Conservation (phyloP, 148 eudicot species). For the Cornus florida region DNA sequence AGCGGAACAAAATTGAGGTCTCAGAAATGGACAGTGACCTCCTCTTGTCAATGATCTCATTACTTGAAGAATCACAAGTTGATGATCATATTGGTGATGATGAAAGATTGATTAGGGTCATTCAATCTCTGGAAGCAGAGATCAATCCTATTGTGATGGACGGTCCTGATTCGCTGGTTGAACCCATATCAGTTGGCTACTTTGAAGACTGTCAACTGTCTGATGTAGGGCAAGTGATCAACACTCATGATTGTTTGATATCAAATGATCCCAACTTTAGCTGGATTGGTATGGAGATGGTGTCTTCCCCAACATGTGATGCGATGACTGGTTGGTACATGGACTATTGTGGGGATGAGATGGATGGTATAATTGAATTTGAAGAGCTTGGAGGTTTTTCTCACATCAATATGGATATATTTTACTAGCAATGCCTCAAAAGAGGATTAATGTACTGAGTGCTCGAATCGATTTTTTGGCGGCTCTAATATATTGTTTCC, state of each 20-base stretch:
- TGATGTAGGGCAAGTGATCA: not conserved
- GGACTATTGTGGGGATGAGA: constrained; percentile 9
- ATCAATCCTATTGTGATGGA: constrained; percentile 10
- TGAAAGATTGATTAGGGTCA: constrained; percentile 31
- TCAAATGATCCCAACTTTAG: constrained; percentile 7
- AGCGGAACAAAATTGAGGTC: constrained; percentile 12
- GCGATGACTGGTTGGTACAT: constrained; percentile 13
- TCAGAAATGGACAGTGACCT: constrained; percentile 21
- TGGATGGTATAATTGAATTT: constrained; percentile 16
- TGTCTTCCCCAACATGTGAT: constrained; percentile 10
- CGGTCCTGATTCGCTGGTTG: not conserved
- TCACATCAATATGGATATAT: not conserved
- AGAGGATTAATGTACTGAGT: too few species aligned
- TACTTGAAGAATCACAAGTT: constrained; percentile 30
- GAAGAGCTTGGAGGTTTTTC: constrained; percentile 14
- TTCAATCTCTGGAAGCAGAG: constrained; percentile 36
- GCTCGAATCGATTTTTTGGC: too few species aligned
- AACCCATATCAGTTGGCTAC: not conserved
- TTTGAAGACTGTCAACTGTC: not conserved
- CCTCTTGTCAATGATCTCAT: constrained; percentile 14
- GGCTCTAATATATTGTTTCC: too few species aligned
- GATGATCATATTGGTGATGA: constrained; percentile 18
- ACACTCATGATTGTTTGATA: constrained; percentile 7
- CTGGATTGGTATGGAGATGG: constrained; percentile 37
- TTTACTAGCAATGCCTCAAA: too few species aligned